These are phyloP conservation scores for Aureobasidium sp. DNA, from an alignment of 2,329 filamentous ascomycete species.

Conservation along the genomic window DNA sequence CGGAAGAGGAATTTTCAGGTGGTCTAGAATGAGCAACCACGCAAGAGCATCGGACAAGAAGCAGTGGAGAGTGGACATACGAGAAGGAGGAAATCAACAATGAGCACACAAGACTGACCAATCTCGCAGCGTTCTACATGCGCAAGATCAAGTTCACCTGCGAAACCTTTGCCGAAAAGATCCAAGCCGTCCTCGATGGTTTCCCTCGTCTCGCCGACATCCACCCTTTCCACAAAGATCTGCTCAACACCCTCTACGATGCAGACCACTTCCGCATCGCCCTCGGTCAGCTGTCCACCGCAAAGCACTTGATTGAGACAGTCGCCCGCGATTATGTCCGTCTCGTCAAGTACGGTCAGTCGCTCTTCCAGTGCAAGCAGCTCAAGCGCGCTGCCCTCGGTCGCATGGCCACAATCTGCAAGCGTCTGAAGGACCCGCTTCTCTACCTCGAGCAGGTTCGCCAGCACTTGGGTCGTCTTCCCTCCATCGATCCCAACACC, in stretches of 20 bases:
- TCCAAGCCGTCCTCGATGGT: constrained; percentile 80
- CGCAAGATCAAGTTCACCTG: constrained; percentile 97
- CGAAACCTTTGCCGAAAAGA: constrained; percentile 94
- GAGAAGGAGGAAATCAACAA: background rate
- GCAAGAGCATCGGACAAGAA: background rate
- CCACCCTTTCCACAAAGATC: constrained; percentile 84
- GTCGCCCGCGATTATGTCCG: constrained; percentile 95
- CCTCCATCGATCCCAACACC: constrained; percentile 97
- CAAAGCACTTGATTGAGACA: constrained; percentile 93
- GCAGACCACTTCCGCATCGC: constrained; percentile 97
- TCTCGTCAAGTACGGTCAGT: constrained; percentile 92
- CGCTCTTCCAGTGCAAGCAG: constrained; percentile 97
- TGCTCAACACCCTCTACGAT: constrained; percentile 98
- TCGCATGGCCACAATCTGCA: constrained; percentile 96
- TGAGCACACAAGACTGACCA: constrained; percentile 18
- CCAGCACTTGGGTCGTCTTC: constrained; percentile 93
- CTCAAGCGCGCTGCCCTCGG: constrained; percentile 92
- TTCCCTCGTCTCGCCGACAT: constrained; percentile 92
- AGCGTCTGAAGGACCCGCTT: constrained; percentile 87
- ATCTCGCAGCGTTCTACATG: constrained; percentile 70
- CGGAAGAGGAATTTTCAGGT: background rate
- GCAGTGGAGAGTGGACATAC: background rate
- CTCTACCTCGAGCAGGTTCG: constrained; percentile 94
- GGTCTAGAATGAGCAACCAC: background rate
- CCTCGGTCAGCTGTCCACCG: constrained; percentile 89